Percentiles rank a stretch among this genome's conserved stretches.
Evolutionary conservation across 2,329 filamentous ascomycete species (phyloP).

Genomic region (Penicillium crustosum): DNA sequence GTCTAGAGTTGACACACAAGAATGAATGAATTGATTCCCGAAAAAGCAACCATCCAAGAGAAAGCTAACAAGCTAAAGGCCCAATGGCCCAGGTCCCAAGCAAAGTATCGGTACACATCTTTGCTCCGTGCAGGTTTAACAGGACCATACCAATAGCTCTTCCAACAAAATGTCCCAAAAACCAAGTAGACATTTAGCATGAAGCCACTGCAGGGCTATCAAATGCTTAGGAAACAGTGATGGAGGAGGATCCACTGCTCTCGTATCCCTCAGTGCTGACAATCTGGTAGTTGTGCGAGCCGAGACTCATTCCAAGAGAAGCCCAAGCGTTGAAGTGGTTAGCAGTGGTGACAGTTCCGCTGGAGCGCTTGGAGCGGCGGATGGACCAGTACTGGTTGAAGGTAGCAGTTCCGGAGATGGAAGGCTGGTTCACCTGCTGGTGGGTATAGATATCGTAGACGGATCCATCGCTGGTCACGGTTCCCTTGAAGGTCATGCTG

Average conservation of each 20-base stretch:
- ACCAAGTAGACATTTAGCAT: not conserved
- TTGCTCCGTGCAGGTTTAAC: not conserved
- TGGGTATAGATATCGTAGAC: conserved; percentile 42
- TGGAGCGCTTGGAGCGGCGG: conserved; percentile 35
- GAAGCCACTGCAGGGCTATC: not conserved
- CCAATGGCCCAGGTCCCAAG: not conserved
- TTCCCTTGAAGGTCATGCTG: conserved; percentile 33
- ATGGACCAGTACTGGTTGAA: conserved; percentile 48
- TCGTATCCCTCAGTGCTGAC: conserved; percentile 47
- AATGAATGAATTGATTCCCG: not conserved
- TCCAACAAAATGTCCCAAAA: not conserved
- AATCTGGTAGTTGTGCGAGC: conserved; percentile 43
- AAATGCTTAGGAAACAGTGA: conserved; percentile 35
- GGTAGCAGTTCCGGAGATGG: conserved; percentile 42
- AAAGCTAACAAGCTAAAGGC: not conserved
- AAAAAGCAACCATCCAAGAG: not conserved
- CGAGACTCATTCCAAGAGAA: conserved; percentile 32
- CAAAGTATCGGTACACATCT: not conserved
- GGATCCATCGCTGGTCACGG: conserved; percentile 38
- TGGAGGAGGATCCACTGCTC: conserved; percentile 39
- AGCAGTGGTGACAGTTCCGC: conserved; percentile 37
- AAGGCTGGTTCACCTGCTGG: conserved; percentile 40
- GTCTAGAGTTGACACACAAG: not conserved
- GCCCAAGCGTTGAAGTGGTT: conserved; percentile 43
- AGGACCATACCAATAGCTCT: not conserved